Evolutionary conservation across 2,329 filamentous ascomycete species (phyloP).

Genomic region (Corniculantispora saksenae): DNA sequence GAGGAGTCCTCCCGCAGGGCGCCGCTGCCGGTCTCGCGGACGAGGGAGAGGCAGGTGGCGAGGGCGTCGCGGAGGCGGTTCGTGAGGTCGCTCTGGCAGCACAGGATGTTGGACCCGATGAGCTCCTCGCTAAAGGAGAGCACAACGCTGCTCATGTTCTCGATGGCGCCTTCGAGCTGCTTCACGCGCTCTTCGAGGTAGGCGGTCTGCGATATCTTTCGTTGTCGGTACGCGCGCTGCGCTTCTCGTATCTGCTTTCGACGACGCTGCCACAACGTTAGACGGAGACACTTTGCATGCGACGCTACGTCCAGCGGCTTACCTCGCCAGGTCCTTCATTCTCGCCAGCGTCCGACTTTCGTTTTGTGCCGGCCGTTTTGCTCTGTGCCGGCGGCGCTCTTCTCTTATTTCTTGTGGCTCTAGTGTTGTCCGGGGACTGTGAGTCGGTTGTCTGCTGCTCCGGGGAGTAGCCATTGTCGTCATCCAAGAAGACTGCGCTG

Average conservation of each 20-base stretch:
- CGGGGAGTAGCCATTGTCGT: background rate
- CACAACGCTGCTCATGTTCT: constrained; percentile 60
- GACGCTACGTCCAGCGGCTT: background rate
- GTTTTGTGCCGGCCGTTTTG: background rate
- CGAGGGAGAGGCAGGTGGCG: constrained; percentile 20
- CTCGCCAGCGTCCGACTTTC: background rate
- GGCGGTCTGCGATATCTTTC: constrained; percentile 75
- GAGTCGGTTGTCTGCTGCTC: background rate
- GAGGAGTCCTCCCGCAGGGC: background rate
- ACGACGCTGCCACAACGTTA: constrained; percentile 55
- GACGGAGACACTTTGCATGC: background rate
- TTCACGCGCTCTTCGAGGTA: constrained; percentile 66
- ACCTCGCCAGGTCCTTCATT: constrained; percentile 12
- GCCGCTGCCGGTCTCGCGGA: constrained; percentile 6
- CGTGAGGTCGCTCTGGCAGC: constrained; percentile 20
- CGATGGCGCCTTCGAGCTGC: constrained; percentile 63
- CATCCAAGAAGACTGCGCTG: background rate
- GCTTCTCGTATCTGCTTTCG: constrained; percentile 80
- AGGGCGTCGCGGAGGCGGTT: constrained; percentile 21
- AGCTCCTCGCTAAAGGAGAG: constrained; percentile 23
- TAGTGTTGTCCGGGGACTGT: background rate
- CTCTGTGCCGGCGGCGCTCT: background rate
- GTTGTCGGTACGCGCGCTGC: constrained; percentile 74
- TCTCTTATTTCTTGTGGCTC: background rate
- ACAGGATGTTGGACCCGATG: constrained; percentile 20